Evolutionary conservation across 306 rosid species (phyloP).

Genomic region (Nissolia schottii): DNA sequence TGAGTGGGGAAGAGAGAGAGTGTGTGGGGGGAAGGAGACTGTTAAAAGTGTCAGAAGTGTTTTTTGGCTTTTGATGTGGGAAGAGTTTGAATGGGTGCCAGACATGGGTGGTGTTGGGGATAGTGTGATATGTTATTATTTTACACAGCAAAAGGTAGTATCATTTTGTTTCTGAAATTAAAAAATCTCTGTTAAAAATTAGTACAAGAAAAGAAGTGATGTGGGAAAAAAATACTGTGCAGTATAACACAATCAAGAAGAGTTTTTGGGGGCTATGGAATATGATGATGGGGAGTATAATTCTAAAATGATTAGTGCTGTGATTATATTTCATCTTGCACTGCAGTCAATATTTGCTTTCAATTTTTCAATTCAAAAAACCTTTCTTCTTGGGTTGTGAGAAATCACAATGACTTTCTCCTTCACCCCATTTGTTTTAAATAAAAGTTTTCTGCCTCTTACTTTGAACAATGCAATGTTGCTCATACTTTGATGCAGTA

Average conservation of each 20-base stretch:
- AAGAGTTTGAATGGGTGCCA: constrained; percentile 69
- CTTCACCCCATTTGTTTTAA: constrained; percentile 16
- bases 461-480: constrained; percentile 28
- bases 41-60: constrained; percentile 58
- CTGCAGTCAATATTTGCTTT: constrained; percentile 27
- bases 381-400: constrained; percentile 39
- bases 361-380: constrained; percentile 30
- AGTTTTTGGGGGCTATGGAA: constrained; percentile 25
- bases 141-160: constrained; percentile 46
- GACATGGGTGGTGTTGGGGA: constrained; percentile 44
- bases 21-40: constrained; percentile 33
- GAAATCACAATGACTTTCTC: constrained; percentile 34
- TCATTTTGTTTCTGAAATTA: constrained; percentile 54
- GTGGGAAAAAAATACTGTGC: background rate
- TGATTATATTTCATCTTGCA: constrained; percentile 51
- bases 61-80: constrained; percentile 49
- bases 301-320: constrained; percentile 78
- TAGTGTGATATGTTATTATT: constrained; percentile 36
- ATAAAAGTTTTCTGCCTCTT: constrained; percentile 14
- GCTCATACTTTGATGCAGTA: constrained; percentile 53
- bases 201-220: constrained; percentile 5
- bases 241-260: constrained; percentile 7
- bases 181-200: constrained; percentile 14
- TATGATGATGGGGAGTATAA: constrained; percentile 79
- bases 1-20: constrained; percentile 30